phyloP scores from a whole-genome alignment of 345 rosid species.

The Citrus cavaleriei region DNA sequence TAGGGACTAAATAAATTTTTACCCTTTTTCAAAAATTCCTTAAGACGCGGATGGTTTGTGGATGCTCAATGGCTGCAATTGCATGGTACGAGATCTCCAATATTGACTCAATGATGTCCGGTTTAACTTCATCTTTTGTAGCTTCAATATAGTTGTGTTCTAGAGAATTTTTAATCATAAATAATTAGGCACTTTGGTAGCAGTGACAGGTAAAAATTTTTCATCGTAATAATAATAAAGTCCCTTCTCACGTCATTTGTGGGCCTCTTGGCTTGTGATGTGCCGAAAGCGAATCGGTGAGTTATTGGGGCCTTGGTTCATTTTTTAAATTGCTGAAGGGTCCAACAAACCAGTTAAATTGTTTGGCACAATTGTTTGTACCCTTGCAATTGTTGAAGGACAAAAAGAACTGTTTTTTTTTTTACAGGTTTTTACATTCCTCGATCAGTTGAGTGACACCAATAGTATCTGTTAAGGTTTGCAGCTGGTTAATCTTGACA shows the following conservation, averaged over 20 bases:
- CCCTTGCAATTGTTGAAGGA: not conserved
- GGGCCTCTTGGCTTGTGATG: not conserved
- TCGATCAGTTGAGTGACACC: not conserved
- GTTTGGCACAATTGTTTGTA: not conserved
- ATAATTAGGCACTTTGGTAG: not conserved
- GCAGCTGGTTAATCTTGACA: not conserved
- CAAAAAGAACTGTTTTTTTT: not conserved
- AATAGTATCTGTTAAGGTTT: not conserved
- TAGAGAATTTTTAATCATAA: not conserved
- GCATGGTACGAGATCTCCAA: not conserved
- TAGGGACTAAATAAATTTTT: no score
- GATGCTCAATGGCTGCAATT: not conserved
- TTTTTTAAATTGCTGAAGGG: not conserved
- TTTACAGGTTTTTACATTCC: not conserved
- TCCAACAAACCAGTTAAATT: not conserved
- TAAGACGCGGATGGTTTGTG: not conserved
- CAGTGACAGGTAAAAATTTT: not conserved
- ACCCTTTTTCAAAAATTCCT: not conserved
- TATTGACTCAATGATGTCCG: not conserved
- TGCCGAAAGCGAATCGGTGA: not conserved
- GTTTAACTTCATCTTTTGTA: not conserved
- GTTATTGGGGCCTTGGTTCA: no score
- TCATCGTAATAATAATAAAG: not conserved
- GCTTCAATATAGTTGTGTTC: not conserved
- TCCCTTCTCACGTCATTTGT: not conserved